Evolutionary conservation across 257 asterid genomes (phyloP), one percentile per base, ranked within the genome.

Genomic region (Nicotiana tomentosiformis): DNA sequence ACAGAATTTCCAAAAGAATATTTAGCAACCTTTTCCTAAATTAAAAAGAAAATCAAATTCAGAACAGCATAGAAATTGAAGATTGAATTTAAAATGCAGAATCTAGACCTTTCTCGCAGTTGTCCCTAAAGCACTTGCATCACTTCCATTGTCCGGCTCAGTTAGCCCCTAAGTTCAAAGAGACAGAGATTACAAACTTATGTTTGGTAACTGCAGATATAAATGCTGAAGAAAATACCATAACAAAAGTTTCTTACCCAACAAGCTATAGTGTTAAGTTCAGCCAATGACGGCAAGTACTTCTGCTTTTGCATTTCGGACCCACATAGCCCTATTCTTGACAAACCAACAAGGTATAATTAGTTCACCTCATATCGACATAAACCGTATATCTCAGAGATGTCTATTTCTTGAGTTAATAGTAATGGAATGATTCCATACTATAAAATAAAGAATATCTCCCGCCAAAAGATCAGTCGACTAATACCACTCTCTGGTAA

Each of bases 101-200:
- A 65, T 76, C 49, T 86, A 69, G 72, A 94, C 99, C 98, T 94
- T 94, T 81, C 77, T 92, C 77, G 99, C 99, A 72, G 96, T 92
- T 77, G 98, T 92, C 81, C 78, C 86, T 85, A 96, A 58, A 86
- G 89, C 92, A 88, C 99, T 96, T 84, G 99, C 99, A 90, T 94
- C 99, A 81, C 99, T 96, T 84, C 99, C 99, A 83, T 90, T 87
- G 85, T 94, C 95, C 81, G 99, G 99, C 89, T 96, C 98, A 10
- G 98, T 93, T 87, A 96, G 87, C 84, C 87, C 99, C 99, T 96
- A 85, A 68, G 67, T 60, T 83, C 84, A 86, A 80, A 85, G 83
- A 32, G 32, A 51, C 77, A 81, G 12, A 83, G 15, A 67, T 82
- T 66, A 77, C 81, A 82, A 49, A 83, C 62, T 78, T 20, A 60